Percentiles rank a stretch among this genome's conserved stretches.
phyloP scores from a whole-genome alignment of 2,329 filamentous ascomycete species.

The Pseudogymnoascus sp. region DNA sequence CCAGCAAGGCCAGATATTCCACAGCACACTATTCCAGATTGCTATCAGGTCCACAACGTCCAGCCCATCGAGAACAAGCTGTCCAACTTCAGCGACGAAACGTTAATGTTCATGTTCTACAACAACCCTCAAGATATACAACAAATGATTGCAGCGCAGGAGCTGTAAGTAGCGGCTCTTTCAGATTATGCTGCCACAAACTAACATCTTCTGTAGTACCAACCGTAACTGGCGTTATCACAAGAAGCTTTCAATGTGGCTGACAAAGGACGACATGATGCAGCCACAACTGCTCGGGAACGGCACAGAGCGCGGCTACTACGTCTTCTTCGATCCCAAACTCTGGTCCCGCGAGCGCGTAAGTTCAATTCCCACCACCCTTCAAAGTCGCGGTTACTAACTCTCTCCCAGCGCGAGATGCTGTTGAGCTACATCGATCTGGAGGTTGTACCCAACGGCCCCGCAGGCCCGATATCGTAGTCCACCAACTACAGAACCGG shows the following conservation, averaged over 20 bases:
- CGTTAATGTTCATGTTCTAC: slow-evolving; percentile 64
- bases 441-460: slow-evolving; percentile 36
- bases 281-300: slow-evolving; percentile 52
- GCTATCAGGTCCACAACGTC: slow-evolving; percentile 60
- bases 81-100: slow-evolving; percentile 60
- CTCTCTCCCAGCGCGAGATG: slow-evolving; percentile 45
- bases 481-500: background rate
- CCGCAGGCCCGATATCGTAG: slow-evolving; percentile 17
- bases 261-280: slow-evolving; percentile 62
- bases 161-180: slow-evolving; percentile 43
- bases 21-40: slow-evolving; percentile 54
- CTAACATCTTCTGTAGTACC: slow-evolving; percentile 37
- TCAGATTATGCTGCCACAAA: background rate
- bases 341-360: slow-evolving; percentile 58
- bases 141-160: slow-evolving; percentile 55
- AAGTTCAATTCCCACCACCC: slow-evolving; percentile 27
- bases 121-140: slow-evolving; percentile 56
- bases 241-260: slow-evolving; percentile 58
- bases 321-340: slow-evolving; percentile 58
- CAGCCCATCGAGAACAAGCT: slow-evolving; percentile 60
- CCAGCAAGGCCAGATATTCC: slow-evolving; percentile 51
- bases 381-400: background rate
- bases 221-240: slow-evolving; percentile 63
- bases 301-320: slow-evolving; percentile 57
- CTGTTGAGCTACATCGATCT: slow-evolving; percentile 56